phyloP scores from a whole-genome alignment of 2,329 filamentous ascomycete species.

The Sporothrix brasiliensis region DNA sequence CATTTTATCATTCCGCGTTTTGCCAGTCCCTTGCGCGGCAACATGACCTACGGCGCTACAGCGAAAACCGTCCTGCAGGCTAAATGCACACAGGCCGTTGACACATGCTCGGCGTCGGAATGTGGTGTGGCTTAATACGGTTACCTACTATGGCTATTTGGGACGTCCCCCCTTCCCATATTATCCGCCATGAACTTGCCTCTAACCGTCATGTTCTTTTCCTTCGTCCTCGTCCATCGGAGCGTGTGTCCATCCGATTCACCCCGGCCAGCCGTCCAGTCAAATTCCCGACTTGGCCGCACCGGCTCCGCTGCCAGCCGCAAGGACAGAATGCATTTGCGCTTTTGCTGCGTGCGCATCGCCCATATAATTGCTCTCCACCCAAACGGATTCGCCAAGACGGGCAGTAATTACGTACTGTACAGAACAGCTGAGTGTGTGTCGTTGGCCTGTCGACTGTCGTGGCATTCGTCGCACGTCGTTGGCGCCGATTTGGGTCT shows the following conservation, averaged over 20 bases:
- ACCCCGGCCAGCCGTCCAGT: not conserved
- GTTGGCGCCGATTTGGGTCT: too few species aligned
- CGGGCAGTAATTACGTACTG: not conserved
- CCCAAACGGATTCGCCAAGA: conserved; percentile 10
- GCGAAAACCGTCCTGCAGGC: not conserved
- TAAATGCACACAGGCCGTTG: not conserved
- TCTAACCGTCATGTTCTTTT: not conserved
- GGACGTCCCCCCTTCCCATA: not conserved
- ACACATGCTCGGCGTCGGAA: not conserved
- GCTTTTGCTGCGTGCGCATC: too few species aligned
- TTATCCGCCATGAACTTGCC: not conserved
- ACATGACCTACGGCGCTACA: not conserved
- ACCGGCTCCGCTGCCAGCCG: not conserved
- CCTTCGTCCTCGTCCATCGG: too few species aligned
- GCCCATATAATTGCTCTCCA: not conserved
- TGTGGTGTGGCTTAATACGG: not conserved
- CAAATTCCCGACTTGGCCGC: not conserved
- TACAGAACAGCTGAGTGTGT: too few species aligned
- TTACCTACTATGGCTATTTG: conserved; percentile 14
- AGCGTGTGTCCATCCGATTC: too few species aligned
- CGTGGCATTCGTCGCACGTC: too few species aligned
- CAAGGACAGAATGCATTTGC: too few species aligned
- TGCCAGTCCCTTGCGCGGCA: too few species aligned
- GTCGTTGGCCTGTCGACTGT: too few species aligned
- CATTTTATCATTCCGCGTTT: too few species aligned